Conservation (phyloP, 495 filamentous ascomycete genomes). For the Halenospora varia region DNA sequence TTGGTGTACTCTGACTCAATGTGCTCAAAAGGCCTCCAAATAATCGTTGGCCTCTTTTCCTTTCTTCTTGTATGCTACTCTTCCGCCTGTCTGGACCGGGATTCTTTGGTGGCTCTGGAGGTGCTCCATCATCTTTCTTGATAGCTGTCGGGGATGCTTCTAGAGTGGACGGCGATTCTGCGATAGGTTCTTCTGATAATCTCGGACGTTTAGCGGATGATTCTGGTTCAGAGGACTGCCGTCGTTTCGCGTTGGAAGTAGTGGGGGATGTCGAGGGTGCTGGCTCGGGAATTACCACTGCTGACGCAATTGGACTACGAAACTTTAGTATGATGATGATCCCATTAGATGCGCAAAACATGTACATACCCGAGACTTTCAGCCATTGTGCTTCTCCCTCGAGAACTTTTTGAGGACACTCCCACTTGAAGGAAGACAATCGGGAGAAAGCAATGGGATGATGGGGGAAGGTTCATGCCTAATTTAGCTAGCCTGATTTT, state of each 20-base stretch:
- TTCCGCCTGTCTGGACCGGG: conserved; percentile 32
- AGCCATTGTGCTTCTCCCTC: conserved; percentile 22
- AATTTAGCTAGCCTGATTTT: not conserved
- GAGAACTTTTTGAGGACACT: too few relatives aligned
- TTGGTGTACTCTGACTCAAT: conserved; percentile 73
- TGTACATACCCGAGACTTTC: conserved; percentile 30
- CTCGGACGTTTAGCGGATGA: conserved; percentile 53
- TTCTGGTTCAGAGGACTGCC: conserved; percentile 53
- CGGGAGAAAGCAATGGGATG: not conserved
- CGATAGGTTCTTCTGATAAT: conserved; percentile 26
- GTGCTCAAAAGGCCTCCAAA: conserved; percentile 88
- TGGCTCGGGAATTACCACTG: conserved; percentile 57
- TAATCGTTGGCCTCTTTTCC: conserved; percentile 79
- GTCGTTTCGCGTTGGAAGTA: conserved; percentile 39
- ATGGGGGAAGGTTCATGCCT: not conserved
- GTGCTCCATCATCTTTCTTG: conserved; percentile 13
- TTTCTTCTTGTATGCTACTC: conserved; percentile 64
- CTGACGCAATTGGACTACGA: conserved; percentile 55
- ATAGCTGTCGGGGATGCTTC: conserved; percentile 20
- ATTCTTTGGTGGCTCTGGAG: conserved; percentile 1
- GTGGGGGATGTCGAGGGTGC: conserved; percentile 30
- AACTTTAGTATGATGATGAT: not conserved
- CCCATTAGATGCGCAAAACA: not conserved
- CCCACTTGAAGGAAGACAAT: not conserved
- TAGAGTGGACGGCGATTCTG: conserved; percentile 16